phyloP scores from a whole-genome alignment of 2,329 filamentous ascomycete genomes.

The Macroventuria anomochaeta region DNA sequence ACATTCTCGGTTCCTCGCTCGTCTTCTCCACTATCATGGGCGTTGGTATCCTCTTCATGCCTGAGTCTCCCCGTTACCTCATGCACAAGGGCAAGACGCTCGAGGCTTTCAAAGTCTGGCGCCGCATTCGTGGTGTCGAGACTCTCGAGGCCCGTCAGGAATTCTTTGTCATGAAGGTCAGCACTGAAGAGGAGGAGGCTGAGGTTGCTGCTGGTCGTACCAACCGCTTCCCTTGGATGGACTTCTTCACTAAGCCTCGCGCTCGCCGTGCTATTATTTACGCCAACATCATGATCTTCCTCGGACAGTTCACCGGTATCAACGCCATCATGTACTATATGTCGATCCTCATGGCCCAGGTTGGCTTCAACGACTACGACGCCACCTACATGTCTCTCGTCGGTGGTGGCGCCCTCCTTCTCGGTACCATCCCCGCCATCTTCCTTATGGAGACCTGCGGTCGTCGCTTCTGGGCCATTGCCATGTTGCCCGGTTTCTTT shows the following conservation, averaged over 20 bases:
- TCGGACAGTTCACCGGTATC: conserved; percentile 74
- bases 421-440: conserved; percentile 72
- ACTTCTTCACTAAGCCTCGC: conserved; percentile 74
- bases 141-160: conserved; percentile 67
- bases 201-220: conserved; percentile 60
- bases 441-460: conserved; percentile 76
- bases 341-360: conserved; percentile 69
- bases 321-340: conserved; percentile 78
- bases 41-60: conserved; percentile 72
- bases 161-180: conserved; percentile 74
- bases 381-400: conserved; percentile 75
- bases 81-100: conserved; percentile 70
- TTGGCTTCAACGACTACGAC: conserved; percentile 68
- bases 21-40: conserved; percentile 71
- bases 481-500: conserved; percentile 75
- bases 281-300: conserved; percentile 76
- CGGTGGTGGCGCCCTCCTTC: conserved; percentile 69
- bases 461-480: conserved; percentile 76
- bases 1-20: conserved; percentile 74
- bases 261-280: conserved; percentile 64
- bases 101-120: conserved; percentile 73
- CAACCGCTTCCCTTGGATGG: conserved; percentile 71
- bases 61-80: conserved; percentile 71
- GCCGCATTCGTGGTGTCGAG: conserved; percentile 69
- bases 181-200: conserved; percentile 62